Evolutionary conservation across 2,329 filamentous ascomycete species (phyloP).

Genomic region (Fusarium sp.): DNA sequence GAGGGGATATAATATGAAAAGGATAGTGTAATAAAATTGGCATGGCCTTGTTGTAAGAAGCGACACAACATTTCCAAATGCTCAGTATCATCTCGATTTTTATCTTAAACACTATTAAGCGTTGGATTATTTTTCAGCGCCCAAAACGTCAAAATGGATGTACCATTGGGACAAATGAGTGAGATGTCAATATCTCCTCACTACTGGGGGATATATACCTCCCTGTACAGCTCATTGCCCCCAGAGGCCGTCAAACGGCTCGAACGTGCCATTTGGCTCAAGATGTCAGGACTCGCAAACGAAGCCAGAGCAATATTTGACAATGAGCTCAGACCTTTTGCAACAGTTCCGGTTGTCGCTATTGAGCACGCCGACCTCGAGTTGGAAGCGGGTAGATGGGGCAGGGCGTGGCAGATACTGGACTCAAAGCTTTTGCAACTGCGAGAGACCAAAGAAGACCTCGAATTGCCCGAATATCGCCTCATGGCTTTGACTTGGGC

Average conservation of each 20-base stretch:
- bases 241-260: not conserved
- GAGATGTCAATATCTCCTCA: not conserved
- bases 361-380: not conserved
- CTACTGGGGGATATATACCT: not conserved
- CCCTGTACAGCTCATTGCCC: not conserved
- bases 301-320: not conserved
- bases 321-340: not conserved
- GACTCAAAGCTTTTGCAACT: not conserved
- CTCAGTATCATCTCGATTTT: not conserved
- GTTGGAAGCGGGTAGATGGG: not conserved
- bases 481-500: not conserved
- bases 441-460: not conserved
- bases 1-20: not conserved
- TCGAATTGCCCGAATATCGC: not conserved
- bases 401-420: not conserved
- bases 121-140: accelerated
- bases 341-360: not conserved
- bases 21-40: not conserved
- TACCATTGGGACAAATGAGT: not conserved
- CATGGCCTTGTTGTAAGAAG: not conserved
- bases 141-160: not conserved
- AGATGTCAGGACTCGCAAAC: not conserved
- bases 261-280: not conserved
- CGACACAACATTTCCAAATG: not conserved
- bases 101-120: not conserved